Evolutionary conservation across 2,329 filamentous ascomycete species (phyloP).

Genomic region (Fusarium austroafricanum): DNA sequence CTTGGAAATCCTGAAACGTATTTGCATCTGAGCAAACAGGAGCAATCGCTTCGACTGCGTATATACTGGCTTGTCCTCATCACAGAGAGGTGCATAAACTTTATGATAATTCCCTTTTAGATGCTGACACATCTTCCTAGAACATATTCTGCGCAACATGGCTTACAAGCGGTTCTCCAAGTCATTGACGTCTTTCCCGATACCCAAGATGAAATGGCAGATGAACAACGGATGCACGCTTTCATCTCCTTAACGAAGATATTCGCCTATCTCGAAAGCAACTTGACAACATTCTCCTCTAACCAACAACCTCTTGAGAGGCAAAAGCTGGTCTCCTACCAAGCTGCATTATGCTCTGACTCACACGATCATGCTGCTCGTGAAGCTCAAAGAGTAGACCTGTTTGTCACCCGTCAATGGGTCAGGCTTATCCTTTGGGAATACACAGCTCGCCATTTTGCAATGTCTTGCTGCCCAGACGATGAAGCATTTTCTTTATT

Average conservation of each 20-base stretch:
- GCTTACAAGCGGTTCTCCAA: slow-evolving; percentile 37
- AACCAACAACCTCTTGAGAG: slow-evolving; percentile 32
- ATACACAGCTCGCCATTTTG: slow-evolving; percentile 45
- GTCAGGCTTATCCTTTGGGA: slow-evolving; percentile 46
- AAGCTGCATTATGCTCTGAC: slow-evolving; percentile 35
- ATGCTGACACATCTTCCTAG: slow-evolving; percentile 5
- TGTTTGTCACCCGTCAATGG: slow-evolving; percentile 48
- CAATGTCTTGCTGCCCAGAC: slow-evolving; percentile 42
- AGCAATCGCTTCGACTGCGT: slow-evolving; percentile 37
- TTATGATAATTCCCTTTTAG: accelerated
- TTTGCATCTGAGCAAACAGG: slow-evolving; percentile 12
- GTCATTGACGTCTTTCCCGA: slow-evolving; percentile 41
- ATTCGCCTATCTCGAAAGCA: slow-evolving; percentile 42
- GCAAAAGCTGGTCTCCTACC: slow-evolving; percentile 38
- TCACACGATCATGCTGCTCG: slow-evolving; percentile 28
- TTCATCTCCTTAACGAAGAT: slow-evolving; percentile 41
- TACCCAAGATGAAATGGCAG: slow-evolving; percentile 28
- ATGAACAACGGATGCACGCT: slow-evolving; percentile 32
- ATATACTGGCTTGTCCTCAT: slow-evolving; percentile 46
- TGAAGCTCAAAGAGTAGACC: slow-evolving; percentile 44
- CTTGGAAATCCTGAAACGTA: slow-evolving; percentile 41
- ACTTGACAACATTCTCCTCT: slow-evolving; percentile 36
- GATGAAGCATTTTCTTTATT: slow-evolving; percentile 44
- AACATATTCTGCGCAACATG: slow-evolving; percentile 42
- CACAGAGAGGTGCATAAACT: slow-evolving; percentile 26